Conservation (phyloP, 2,329 filamentous ascomycete species). For the Xylariaceae sp. region DNA sequence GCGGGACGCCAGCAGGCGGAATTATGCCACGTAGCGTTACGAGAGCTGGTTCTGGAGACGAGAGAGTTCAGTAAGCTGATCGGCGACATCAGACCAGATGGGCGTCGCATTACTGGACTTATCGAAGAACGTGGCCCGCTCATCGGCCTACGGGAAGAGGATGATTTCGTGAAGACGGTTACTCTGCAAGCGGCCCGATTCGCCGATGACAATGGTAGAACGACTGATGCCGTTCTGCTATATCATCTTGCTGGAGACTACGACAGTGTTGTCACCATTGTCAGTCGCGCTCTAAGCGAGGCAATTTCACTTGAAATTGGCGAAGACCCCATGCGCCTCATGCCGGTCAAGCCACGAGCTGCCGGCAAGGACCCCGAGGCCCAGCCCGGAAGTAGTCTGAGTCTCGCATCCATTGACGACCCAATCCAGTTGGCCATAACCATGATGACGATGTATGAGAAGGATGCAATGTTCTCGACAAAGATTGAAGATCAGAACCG, state of each 20-base stretch:
- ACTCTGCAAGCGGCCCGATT: constrained; percentile 90
- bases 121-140: constrained; percentile 85
- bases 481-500: constrained; percentile 63
- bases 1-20: constrained; percentile 77
- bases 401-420: constrained; percentile 64
- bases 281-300: constrained; percentile 89
- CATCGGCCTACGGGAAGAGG: constrained; percentile 79
- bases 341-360: constrained; percentile 77
- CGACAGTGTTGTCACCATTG: constrained; percentile 87
- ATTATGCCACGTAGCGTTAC: constrained; percentile 89
- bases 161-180: constrained; percentile 88
- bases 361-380: constrained; percentile 47
- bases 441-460: constrained; percentile 69
- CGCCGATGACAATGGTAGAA: constrained; percentile 92
- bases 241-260: constrained; percentile 96
- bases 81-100: constrained; percentile 87
- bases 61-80: constrained; percentile 93
- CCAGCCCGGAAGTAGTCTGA: constrained; percentile 62
- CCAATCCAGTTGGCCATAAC: constrained; percentile 64
- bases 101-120: constrained; percentile 81
- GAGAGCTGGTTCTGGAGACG: constrained; percentile 94
- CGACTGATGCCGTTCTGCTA: constrained; percentile 89
- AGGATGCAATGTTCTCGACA: constrained; percentile 65
- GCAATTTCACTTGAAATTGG: constrained; percentile 86
- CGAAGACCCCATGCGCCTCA: constrained; percentile 76